A percentile compares a stretch with the other conserved stretches of the same genome.
Evolutionary conservation across 345 rosid species (phyloP).

Genomic region (Murraya koenigii): DNA sequence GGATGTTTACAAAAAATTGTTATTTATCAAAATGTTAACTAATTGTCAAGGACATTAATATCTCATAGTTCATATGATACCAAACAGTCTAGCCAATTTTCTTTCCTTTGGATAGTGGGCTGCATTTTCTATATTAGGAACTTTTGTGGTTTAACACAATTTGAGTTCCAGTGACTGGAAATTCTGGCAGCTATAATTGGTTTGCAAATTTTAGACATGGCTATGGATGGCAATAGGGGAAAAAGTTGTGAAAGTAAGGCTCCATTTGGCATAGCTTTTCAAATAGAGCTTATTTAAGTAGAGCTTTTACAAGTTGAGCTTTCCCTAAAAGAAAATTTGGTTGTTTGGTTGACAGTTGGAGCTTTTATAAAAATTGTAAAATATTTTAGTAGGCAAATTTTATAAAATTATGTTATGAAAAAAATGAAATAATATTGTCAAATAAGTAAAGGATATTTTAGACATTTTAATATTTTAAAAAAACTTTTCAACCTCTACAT

Average conservation of each 20-base stretch:
- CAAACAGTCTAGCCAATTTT: not conserved
- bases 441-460: too few relatives aligned
- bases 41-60: not conserved
- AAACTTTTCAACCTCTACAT: too few relatives aligned
- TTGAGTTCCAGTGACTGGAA: not conserved
- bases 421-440: too few relatives aligned
- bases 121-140: not conserved
- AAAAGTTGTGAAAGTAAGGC: not conserved
- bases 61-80: not conserved
- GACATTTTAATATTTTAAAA: too few relatives aligned
- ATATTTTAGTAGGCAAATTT: too few relatives aligned
- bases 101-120: not conserved
- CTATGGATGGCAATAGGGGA: not conserved
- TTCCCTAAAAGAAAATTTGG: too few relatives aligned
- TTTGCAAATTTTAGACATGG: not conserved
- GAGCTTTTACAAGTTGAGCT: too few relatives aligned
- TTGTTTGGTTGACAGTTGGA: too few relatives aligned
- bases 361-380: too few relatives aligned
- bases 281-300: too few relatives aligned
- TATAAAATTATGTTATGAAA: too few relatives aligned
- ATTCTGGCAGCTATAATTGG: not conserved
- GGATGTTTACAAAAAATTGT: not conserved
- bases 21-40: not conserved
- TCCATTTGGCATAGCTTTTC: too few relatives aligned
- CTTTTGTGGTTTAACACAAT: not conserved